Base-by-base conservation (phyloP, 2,329 filamentous ascomycete genomes). In the Cladophialophora psammophila region DNA sequence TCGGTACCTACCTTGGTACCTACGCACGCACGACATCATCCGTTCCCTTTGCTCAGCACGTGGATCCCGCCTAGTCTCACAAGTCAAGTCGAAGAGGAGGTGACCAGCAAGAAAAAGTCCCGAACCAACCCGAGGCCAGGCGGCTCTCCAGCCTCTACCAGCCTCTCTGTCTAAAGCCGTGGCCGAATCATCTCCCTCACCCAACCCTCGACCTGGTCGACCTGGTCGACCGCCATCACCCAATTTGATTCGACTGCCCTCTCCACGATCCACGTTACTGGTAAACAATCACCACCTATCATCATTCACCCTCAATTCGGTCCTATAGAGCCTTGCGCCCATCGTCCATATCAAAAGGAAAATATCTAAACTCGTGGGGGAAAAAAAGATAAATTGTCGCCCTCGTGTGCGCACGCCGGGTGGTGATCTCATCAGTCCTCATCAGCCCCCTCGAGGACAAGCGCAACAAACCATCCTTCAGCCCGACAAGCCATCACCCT, bases 281-380 rank as follows among this genome's bases (percentile, higher is more conserved):
- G 65, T 70, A 70, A 68, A 68, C 59, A 64, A 60, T 63, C 56
- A 66, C 65, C 56, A 63, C 68, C 65, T 68, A 66, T 65, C 63
- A 70, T 32, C 60, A 57, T 54, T 50, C 64, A 63, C 13, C 58
- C 18, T 61, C 54, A 53, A 66, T 32, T 64, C 62, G 48, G 36
- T 32, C 48, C 40, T 38, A 36, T 55, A 60, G 63, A 70, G 63
- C 65, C 63, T 68, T 60, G 63, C 60, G 60, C 64, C 50, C 57
- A 57, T 59, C 58, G 45, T 34, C 54, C 50, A 66, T 26, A 38
- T 34, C 13, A 54, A 31, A 56, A 40, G 36, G 5, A 9, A 20
- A 15, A 61, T 12, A 52, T 53, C 59, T 40, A 42, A 36, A 48
- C 40, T 34, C 8, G 31, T 13, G 52, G 31, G 34, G 31, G 31